Conservation (phyloP, 768 basidiomycete genomes). For the Pisolithus albus region DNA sequence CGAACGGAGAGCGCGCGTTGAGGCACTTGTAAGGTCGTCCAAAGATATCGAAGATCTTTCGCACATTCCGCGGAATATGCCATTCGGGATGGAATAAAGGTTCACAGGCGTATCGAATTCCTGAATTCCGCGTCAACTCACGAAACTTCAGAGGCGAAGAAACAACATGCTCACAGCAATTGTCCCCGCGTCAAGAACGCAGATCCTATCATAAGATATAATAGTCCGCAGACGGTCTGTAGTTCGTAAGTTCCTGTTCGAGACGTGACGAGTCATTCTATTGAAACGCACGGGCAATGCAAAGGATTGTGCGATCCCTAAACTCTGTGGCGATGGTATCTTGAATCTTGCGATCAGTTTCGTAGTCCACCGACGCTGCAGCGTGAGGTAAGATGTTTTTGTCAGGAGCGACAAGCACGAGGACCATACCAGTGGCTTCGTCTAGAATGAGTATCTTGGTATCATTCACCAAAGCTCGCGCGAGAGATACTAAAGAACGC, state of each 20-base stretch:
- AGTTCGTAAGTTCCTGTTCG: conserved; percentile 1
- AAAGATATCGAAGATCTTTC: conserved; percentile 70
- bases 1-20: conserved; percentile 5
- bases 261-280: not conserved
- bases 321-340: conserved; percentile 84
- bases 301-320: conserved; percentile 74
- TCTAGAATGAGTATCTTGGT: conserved; percentile 81
- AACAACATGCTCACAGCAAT: conserved; percentile 50
- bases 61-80: conserved; percentile 85
- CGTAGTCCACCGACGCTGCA: conserved; percentile 78
- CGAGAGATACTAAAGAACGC: conserved; percentile 80
- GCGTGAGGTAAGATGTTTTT: not conserved
- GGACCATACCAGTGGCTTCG: conserved; percentile 65
- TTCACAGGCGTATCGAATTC: conserved; percentile 79
- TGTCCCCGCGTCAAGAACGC: conserved; percentile 76
- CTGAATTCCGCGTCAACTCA: conserved; percentile 20
- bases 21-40: conserved; percentile 53
- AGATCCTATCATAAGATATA: conserved; percentile 81
- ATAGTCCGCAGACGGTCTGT: conserved; percentile 82
- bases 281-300: conserved; percentile 68
- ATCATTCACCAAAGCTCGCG: conserved; percentile 84
- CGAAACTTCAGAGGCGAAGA: not conserved
- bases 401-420: not conserved
- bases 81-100: conserved; percentile 48
- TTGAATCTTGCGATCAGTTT: conserved; percentile 88